Evolutionary conservation across 2,329 filamentous ascomycete species (phyloP).

Genomic region (Intubia oerlemansii): DNA sequence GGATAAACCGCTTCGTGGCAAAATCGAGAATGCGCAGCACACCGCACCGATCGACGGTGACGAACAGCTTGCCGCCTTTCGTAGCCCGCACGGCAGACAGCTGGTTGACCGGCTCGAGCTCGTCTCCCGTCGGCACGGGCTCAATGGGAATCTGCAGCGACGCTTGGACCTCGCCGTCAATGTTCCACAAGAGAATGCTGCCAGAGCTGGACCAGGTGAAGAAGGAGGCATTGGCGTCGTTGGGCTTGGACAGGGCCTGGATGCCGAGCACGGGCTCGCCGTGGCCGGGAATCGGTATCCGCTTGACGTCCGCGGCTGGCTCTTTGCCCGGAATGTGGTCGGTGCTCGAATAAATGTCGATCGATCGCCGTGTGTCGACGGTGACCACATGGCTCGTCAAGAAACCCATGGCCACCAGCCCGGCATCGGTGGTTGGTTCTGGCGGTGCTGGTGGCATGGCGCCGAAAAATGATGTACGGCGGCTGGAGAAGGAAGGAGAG

Average conservation of each 20-base stretch:
- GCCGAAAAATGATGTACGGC: no score
- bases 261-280: constrained; percentile 54
- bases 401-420: constrained; percentile 47
- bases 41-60: constrained; percentile 77
- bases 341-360: constrained; percentile 38
- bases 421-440: no score
- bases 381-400: constrained; percentile 47
- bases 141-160: constrained; percentile 50
- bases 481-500: neutral
- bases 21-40: constrained; percentile 51
- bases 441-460: no score
- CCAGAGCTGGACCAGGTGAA: constrained; percentile 79
- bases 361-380: constrained; percentile 53
- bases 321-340: constrained; percentile 20
- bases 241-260: constrained; percentile 36
- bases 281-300: constrained; percentile 37
- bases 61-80: constrained; percentile 39
- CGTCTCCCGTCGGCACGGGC: constrained; percentile 25
- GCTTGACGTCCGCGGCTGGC: constrained; percentile 17
- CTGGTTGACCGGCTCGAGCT: constrained; percentile 34
- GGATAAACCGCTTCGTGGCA: constrained; percentile 34
- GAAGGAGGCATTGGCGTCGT: constrained; percentile 46
- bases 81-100: constrained; percentile 38
- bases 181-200: constrained; percentile 62
- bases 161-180: constrained; percentile 45